Conservation (phyloP, 176 grass and related monocot genomes). For the Pontederia crassipes region DNA sequence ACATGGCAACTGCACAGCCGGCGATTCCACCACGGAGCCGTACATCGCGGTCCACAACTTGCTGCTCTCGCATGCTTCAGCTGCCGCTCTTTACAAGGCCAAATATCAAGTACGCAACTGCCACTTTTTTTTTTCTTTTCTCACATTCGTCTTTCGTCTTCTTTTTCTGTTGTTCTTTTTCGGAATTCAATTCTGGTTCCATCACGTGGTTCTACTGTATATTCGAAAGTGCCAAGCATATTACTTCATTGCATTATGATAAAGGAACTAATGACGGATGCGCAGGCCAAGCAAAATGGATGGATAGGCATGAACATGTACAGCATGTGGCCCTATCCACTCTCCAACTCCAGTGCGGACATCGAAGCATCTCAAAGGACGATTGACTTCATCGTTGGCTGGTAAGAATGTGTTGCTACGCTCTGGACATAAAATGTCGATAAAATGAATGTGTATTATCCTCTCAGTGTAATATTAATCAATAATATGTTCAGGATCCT, state of each 20-base stretch:
- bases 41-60: conserved; percentile 41
- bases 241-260: no score
- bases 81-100: conserved; percentile 27
- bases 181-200: no score
- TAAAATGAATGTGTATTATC: no score
- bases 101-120: conserved; percentile 39
- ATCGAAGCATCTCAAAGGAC: conserved; percentile 31
- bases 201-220: no score
- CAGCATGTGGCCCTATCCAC: conserved; percentile 34
- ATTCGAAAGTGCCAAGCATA: no score
- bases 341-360: conserved; percentile 32
- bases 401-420: no score
- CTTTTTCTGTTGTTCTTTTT: no score
- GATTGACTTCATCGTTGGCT: neutral
- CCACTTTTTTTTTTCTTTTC: no score
- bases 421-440: no score
- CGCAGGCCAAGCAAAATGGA: conserved; percentile 34
- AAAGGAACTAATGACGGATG: no score
- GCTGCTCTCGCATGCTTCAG: conserved; percentile 45
- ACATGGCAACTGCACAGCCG: conserved; percentile 29
- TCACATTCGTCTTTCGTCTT: no score
- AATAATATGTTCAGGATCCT: conserved; percentile 28
- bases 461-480: no score
- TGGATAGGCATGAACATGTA: conserved; percentile 42
- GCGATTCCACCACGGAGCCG: conserved; percentile 46